Conservation (phyloP, 2,329 filamentous ascomycete genomes). For the Eutypella sp. region DNA sequence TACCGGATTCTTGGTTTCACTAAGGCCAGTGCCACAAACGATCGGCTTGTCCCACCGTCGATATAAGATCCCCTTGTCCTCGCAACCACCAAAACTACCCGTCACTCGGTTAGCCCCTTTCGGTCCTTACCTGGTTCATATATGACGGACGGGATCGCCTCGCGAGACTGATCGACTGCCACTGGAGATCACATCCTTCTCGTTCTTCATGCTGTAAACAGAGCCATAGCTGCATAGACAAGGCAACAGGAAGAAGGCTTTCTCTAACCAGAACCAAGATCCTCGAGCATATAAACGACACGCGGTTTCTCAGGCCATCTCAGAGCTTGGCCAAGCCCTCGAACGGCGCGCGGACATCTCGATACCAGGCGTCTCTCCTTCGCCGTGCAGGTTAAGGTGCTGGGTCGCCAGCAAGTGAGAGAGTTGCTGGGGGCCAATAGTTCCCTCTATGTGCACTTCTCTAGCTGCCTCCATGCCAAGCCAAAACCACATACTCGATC, state of each 20-base stretch:
- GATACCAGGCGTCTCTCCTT: constrained; percentile 12
- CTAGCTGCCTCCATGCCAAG: constrained; percentile 49
- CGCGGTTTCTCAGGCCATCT: neutral
- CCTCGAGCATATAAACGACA: neutral
- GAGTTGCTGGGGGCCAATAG: constrained; percentile 18
- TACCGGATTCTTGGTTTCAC: constrained; percentile 39
- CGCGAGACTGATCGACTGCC: constrained; percentile 7
- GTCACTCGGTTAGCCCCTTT: constrained; percentile 11
- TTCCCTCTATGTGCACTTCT: constrained; percentile 20
- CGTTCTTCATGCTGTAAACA: no score
- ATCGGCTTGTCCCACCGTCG: constrained; percentile 47
- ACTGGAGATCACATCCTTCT: constrained; percentile 6
- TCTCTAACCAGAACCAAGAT: neutral
- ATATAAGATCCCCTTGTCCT: constrained; percentile 28
- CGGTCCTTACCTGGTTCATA: constrained; percentile 14
- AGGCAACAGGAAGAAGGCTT: neutral
- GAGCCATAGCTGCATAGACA: constrained; percentile 4
- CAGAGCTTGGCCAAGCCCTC: no score
- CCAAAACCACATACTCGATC: constrained; percentile 39
- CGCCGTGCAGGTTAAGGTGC: constrained; percentile 13
- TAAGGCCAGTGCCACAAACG: constrained; percentile 46
- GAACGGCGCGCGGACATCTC: constrained; percentile 8
- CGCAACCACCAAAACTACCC: constrained; percentile 15
- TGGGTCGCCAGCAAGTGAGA: constrained; percentile 19
- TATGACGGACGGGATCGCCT: constrained; percentile 17